Evolutionary conservation across 1,139 yeast genomes (phyloP), one percentile per base, ranked within the genome.

Genomic region (Magnusiomyces suaveolens): DNA sequence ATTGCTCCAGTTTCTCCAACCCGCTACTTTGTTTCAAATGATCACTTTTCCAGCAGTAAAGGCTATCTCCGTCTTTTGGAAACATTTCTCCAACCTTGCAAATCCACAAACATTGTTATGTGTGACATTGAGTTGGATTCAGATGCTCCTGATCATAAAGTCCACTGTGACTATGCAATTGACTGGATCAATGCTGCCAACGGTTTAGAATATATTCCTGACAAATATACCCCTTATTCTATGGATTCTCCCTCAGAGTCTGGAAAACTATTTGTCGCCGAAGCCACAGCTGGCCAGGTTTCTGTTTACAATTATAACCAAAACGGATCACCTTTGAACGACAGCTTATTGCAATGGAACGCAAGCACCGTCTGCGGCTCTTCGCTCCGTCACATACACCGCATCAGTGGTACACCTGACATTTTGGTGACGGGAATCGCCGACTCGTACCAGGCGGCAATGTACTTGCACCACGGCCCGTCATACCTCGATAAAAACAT

Each of bases 21-120:
- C 10, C 54, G 55, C 16, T 53, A 59, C 48, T 58, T 55, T 51
- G 29, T 55, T 26, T 52, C 61, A 38, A 60, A 60, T 50, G 63
- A 60, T 52, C 61, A 58, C 44, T 49, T 32, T 23, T 59, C 51
- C 50, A 50, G 52, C 36, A 39, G 24, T 12, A 4, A 38, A 16
- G 41, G 18, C 3, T 38, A 38, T 16, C 16, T 38, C 6, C 6
- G 41, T 10, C 41, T 38, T 4, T 12, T 38, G 8, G 41, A 38
- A 38, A n/a, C 4, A 18, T 8, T 16, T 6, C 18, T 38, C 18
- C 41, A 38, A 18, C 41, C 41, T 8, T 38, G 41, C 18, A 38
- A 38, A 38, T 38, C 41, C 18, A 38, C 41, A 38, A 38, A 38
- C 20, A 18, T 38, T 4, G 41, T 38, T 16, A 12, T 38, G 41